These are phyloP conservation scores for Leptographium wingfieldii DNA, from an alignment of 2,329 filamentous ascomycete genomes.

Conservation along the genomic window DNA sequence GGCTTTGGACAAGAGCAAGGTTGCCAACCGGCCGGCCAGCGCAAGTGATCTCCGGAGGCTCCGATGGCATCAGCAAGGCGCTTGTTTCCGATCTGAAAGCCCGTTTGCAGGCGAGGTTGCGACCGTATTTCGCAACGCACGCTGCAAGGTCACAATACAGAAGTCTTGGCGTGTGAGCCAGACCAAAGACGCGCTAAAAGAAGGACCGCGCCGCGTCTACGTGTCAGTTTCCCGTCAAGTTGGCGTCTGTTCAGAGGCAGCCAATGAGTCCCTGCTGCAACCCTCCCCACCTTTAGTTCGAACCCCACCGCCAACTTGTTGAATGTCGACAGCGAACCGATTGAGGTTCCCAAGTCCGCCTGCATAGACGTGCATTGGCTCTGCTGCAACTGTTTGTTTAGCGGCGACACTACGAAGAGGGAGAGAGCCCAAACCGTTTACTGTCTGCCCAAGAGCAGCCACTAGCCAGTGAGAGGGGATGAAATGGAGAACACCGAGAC, in stretches of 20 bases:
- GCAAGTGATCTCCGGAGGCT: background rate
- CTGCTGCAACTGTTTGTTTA: background rate
- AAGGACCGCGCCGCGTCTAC: conserved; percentile 11
- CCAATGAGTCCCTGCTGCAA: conserved; percentile 5
- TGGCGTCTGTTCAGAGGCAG: conserved; percentile 10
- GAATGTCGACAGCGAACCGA: conserved; percentile 19
- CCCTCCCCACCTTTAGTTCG: background rate
- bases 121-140: too few relatives aligned
- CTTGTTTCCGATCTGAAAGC: conserved; percentile 6
- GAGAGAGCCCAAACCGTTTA: background rate
- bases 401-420: background rate
- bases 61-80: conserved; percentile 7
- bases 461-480: conserved; percentile 7
- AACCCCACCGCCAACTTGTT: background rate
- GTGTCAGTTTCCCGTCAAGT: conserved; percentile 15
- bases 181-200: conserved; percentile 2
- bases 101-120: background rate
- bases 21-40: background rate
- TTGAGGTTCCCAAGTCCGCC: background rate
- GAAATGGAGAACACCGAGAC: conserved; percentile 9
- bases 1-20: background rate
- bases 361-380: background rate
- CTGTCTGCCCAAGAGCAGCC: background rate
- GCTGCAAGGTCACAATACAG: background rate
- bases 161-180: background rate